phyloP scores from a whole-genome alignment of 345 rosid genomes.

The Populus tremula region DNA sequence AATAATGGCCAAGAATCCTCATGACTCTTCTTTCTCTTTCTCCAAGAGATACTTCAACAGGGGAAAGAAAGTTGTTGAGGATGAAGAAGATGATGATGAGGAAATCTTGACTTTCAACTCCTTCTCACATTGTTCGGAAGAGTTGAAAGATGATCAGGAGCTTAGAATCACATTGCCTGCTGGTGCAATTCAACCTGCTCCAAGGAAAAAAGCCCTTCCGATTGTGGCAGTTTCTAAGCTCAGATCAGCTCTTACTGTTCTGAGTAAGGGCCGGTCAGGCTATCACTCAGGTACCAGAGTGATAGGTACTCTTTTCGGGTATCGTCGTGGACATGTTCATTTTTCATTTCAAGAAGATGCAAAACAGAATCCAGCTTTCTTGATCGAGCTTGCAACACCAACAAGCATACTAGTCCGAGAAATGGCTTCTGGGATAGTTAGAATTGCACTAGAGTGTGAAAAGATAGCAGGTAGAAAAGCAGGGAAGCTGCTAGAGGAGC shows the following conservation, averaged over 20 bases:
- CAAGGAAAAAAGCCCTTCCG: constrained; percentile 33
- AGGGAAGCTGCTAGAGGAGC: constrained; percentile 57
- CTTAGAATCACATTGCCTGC: constrained; percentile 25
- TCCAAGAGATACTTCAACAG: constrained; percentile 85
- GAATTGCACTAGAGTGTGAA: constrained; percentile 81
- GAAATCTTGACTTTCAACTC: constrained; percentile 41
- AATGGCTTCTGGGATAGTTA: constrained; percentile 90
- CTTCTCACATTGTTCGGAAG: constrained; percentile 35
- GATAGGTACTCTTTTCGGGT: constrained; percentile 80
- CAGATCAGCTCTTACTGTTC: constrained; percentile 52
- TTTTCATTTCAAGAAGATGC: constrained; percentile 80
- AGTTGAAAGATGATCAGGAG: constrained; percentile 22
- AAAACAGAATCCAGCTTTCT: constrained; percentile 51
- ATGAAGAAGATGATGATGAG: constrained; percentile 46
- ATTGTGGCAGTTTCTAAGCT: constrained; percentile 48
- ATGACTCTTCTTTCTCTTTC: constrained; percentile 81
- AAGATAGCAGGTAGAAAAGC: constrained; percentile 45
- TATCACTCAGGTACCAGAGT: constrained; percentile 49
- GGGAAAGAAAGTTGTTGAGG: constrained; percentile 64
- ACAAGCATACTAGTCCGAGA: constrained; percentile 77
- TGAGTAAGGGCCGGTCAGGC: constrained; percentile 29
- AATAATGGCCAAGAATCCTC: constrained; percentile 63
- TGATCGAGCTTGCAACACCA: constrained; percentile 77
- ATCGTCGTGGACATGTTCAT: constrained; percentile 80
- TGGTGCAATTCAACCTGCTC: constrained; percentile 9